Percentiles rank a stretch among this genome's conserved stretches.
Evolutionary conservation across 2,329 filamentous ascomycete genomes (phyloP).

Genomic region (Xylariales sp.): DNA sequence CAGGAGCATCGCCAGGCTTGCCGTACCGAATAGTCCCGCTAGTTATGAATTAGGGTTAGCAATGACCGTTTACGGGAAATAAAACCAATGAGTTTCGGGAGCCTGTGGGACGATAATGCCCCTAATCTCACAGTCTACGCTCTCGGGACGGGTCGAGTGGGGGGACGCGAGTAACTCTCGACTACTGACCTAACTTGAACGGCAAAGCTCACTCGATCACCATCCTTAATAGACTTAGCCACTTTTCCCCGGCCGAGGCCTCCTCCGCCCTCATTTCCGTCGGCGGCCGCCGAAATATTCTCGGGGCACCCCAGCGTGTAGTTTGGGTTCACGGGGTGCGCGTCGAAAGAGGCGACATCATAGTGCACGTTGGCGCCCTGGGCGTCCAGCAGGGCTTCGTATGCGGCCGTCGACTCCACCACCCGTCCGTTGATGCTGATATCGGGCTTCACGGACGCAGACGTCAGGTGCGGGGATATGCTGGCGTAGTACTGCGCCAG

Average conservation of each 20-base stretch:
- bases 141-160: background rate
- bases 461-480: conserved; percentile 62
- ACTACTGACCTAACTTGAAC: conserved; percentile 68
- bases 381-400: conserved; percentile 75
- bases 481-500: conserved; percentile 79
- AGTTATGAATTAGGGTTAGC: background rate
- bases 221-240: conserved; percentile 52
- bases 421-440: conserved; percentile 86
- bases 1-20: conserved; percentile 47
- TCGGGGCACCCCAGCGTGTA: conserved; percentile 69
- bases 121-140: background rate
- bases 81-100: background rate
- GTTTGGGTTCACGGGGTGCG: conserved; percentile 79
- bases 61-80: background rate
- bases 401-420: conserved; percentile 67
- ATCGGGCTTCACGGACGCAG: conserved; percentile 66
- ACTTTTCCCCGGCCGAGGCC: conserved; percentile 38
- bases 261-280: background rate
- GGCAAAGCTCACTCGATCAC: conserved; percentile 73
- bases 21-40: conserved; percentile 31
- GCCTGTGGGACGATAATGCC: background rate
- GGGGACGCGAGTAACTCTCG: background rate
- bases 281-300: conserved; percentile 42
- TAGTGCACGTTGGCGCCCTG: conserved; percentile 67
- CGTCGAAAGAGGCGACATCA: conserved; percentile 80